These are phyloP conservation scores for Aureobasidium subglaciale DNA, from an alignment of 2,329 filamentous ascomycete species.

Conservation along the genomic window DNA sequence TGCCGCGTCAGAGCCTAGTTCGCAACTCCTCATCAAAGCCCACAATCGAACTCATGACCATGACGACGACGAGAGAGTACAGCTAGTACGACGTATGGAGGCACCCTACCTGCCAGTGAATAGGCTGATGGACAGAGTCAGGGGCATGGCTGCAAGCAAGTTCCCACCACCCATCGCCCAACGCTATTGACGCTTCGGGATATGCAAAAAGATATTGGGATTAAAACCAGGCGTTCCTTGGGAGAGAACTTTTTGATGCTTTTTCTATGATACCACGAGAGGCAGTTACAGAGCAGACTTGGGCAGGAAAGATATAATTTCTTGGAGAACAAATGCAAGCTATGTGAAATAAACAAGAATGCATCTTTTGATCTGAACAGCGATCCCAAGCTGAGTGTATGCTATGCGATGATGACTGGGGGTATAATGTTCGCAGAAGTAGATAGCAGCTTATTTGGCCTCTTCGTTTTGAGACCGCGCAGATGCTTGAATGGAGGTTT, in stretches of 20 bases:
- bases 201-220: neutral
- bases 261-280: slow-evolving; percentile 15
- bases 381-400: neutral
- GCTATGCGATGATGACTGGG: neutral
- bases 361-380: neutral
- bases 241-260: neutral
- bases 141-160: slow-evolving; percentile 31
- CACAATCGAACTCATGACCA: slow-evolving; percentile 57
- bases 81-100: slow-evolving; percentile 49
- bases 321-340: no score
- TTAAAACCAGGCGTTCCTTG: no score
- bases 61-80: slow-evolving; percentile 44
- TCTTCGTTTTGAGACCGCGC: slow-evolving; percentile 12
- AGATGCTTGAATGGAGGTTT: slow-evolving; percentile 57
- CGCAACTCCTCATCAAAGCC: slow-evolving; percentile 50
- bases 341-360: neutral
- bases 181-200: slow-evolving; percentile 15
- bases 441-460: neutral
- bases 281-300: neutral
- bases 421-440: slow-evolving; percentile 4
- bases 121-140: slow-evolving; percentile 41
- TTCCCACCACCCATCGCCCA: slow-evolving; percentile 13
- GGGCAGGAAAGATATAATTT: neutral
- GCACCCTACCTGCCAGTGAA: slow-evolving; percentile 40
- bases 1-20: slow-evolving; percentile 50